phyloP scores from a whole-genome alignment of 768 basidiomycete species.

The Podaxis sp. region DNA sequence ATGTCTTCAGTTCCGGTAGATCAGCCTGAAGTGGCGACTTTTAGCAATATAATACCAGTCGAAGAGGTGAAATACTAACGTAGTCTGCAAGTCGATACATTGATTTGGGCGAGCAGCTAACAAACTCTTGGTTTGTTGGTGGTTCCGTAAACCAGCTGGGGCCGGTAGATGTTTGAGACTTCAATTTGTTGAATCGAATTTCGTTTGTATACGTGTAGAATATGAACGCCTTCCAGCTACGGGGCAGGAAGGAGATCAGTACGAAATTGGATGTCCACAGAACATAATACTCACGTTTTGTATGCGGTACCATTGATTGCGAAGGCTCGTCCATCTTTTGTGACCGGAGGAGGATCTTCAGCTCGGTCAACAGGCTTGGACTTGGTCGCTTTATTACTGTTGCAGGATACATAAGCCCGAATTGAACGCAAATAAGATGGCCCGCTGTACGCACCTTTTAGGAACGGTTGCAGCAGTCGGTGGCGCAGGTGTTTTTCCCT shows the following conservation, averaged over 20 bases:
- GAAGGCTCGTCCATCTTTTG: neutral
- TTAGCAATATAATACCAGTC: neutral
- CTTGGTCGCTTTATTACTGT: neutral
- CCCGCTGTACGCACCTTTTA: neutral
- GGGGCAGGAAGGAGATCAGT: neutral
- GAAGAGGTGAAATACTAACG: neutral
- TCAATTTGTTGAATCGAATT: constrained; percentile 7
- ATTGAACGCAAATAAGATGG: too few relatives aligned
- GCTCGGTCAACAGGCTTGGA: neutral
- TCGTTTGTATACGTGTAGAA: constrained; percentile 12
- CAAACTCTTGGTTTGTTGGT: neutral
- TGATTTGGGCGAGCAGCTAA: constrained; percentile 34
- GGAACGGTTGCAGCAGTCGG: neutral
- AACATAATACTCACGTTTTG: neutral
- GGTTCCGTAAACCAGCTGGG: neutral
- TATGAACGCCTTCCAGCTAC: constrained; percentile 14
- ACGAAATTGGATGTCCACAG: neutral
- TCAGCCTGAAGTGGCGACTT: neutral
- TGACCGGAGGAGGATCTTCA: neutral
- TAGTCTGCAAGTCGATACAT: constrained; percentile 34
- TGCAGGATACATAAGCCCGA: neutral
- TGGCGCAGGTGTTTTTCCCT: neutral
- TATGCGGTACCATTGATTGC: constrained; percentile 6
- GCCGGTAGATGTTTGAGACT: neutral
- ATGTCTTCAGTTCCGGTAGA: neutral